Evolutionary conservation across 192 early-diverging fungal genomes (phyloP).

Genomic region (Radiomyces spectabilis): DNA sequence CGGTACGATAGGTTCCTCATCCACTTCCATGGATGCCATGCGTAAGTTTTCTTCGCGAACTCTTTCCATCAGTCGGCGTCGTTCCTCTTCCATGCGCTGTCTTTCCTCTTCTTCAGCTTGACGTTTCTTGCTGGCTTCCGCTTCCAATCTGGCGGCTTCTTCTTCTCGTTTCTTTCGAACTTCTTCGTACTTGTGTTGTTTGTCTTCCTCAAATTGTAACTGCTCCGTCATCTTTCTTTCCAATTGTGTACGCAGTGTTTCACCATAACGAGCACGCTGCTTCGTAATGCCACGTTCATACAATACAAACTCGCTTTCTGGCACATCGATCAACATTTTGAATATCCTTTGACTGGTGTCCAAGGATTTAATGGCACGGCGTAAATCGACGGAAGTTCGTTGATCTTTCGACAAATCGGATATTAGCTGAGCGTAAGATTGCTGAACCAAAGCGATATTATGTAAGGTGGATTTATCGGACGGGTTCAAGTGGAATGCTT

Average conservation of each 20-base stretch:
- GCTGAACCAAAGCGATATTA: conserved; percentile 78
- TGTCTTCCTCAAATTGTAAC: conserved; percentile 47
- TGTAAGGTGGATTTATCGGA: conserved; percentile 52
- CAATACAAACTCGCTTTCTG: conserved; percentile 33
- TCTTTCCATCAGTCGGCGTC: conserved; percentile 31
- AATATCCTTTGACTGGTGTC: conserved; percentile 32
- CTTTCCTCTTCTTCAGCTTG: conserved; percentile 22
- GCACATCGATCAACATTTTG: conserved; percentile 35
- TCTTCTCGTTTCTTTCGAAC: conserved; percentile 47
- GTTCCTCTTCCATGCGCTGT: conserved; percentile 30
- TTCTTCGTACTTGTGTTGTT: conserved; percentile 39
- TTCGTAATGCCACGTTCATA: conserved; percentile 59
- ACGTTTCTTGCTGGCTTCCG: conserved; percentile 20
- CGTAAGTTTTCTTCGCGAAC: conserved; percentile 31
- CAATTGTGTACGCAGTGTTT: conserved; percentile 47
- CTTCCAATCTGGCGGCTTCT: conserved; percentile 32
- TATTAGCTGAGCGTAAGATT: conserved; percentile 71
- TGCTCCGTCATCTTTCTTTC: conserved; percentile 52
- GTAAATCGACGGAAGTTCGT: conserved; percentile 50
- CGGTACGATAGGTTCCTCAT: conserved; percentile 4
- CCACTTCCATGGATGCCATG: conserved; percentile 30
- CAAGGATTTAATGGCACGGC: conserved; percentile 49
- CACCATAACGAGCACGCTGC: conserved; percentile 54
- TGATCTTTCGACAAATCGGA: conserved; percentile 61
- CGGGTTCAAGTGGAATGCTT: conserved; percentile 36